These are phyloP conservation scores for Boletus coccyginus DNA, from an alignment of 768 basidiomycete genomes.

Conservation along the genomic window DNA sequence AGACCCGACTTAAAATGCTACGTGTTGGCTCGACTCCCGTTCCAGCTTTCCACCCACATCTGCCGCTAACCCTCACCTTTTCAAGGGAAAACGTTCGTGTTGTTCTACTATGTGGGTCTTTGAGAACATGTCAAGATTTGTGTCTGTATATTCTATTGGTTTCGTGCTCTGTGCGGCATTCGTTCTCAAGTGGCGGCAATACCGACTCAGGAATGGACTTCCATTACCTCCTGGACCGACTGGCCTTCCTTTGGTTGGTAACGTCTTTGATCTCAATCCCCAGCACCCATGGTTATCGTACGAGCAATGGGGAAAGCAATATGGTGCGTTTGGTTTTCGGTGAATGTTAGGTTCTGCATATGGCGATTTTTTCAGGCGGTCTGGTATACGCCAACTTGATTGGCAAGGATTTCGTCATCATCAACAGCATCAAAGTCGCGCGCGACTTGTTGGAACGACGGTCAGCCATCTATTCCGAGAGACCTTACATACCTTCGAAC, in stretches of 20 bases:
- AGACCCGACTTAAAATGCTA: too few relatives aligned
- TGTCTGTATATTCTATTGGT: constrained; percentile 2
- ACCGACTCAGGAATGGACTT: constrained; percentile 12
- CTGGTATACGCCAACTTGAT: constrained; percentile 27
- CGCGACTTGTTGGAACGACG: constrained; percentile 26
- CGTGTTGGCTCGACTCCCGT: too few relatives aligned
- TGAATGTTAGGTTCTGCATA: neutral
- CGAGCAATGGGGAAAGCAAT: constrained; percentile 31
- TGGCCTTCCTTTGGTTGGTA: constrained; percentile 38
- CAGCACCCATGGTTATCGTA: constrained; percentile 33
- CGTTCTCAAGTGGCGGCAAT: constrained; percentile 16
- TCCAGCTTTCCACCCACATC: too few relatives aligned
- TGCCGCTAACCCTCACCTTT: neutral
- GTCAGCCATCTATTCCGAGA: constrained; percentile 27
- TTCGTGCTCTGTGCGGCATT: constrained; percentile 2
- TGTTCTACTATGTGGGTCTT: neutral
- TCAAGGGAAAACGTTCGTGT: neutral
- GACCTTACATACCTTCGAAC: constrained; percentile 22
- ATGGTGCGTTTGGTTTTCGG: constrained; percentile 20
- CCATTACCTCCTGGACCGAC: constrained; percentile 52
- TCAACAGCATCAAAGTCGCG: constrained; percentile 22
- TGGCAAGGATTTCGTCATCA: constrained; percentile 27
- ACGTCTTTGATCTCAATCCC: constrained; percentile 17
- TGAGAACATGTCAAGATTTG: neutral
- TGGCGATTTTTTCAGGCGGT: constrained; percentile 10